Base-by-base conservation (phyloP, 2,329 filamentous ascomycete genomes). In the Colletotrichum endophyticum region DNA sequence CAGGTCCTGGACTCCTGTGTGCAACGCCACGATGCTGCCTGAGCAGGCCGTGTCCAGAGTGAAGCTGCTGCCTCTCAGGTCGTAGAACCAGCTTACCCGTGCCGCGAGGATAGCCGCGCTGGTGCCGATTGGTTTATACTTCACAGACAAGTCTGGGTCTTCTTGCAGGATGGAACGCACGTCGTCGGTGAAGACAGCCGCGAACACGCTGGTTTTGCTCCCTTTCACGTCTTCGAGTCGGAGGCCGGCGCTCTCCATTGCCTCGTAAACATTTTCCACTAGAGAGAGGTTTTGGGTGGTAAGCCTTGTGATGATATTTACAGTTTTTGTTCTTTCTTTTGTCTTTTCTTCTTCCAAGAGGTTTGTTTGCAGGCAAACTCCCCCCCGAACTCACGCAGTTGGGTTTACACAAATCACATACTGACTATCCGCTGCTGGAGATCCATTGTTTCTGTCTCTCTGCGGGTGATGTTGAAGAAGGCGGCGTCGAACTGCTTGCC, bases 21-120 rank as follows among this genome's bases (percentile, higher is more conserved):
- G 87, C 1, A 90, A 79, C 0, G 87, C 87, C 2, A 88, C 84
- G 1, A 90, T 80, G 62, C 85, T 86, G n/a, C 85, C 85, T 0
- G 88, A 89, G 77, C 89, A 91, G 2, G 86, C 89, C 1, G 89
- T 90, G 73, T 90, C 88, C 7, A 91, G 81, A 2, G 88, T 88
- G 78, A 89, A 82, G 56, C 86, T 87, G 0, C 88, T 86, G 0
- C 88, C 88, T 6, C 79, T 78, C 68, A 89, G 84, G 78, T 90
- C 84, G 77, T 86, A 88, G 70, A 86, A 86, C 57, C 57, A 62
- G 57, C 57, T 62, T 22, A 62, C 57, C 28, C 57, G 57, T 3
- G 57, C 57, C 19, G 57, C 57, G 57, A 62, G 25, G 28, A 62
- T 62, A 28, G 57, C 57, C 28, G 78, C 88, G 88, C 6, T 86